A percentile compares a stretch with the other conserved stretches of the same genome.
Evolutionary conservation across 2,329 filamentous ascomycete genomes (phyloP).

Genomic region (Trichoderma sp.): DNA sequence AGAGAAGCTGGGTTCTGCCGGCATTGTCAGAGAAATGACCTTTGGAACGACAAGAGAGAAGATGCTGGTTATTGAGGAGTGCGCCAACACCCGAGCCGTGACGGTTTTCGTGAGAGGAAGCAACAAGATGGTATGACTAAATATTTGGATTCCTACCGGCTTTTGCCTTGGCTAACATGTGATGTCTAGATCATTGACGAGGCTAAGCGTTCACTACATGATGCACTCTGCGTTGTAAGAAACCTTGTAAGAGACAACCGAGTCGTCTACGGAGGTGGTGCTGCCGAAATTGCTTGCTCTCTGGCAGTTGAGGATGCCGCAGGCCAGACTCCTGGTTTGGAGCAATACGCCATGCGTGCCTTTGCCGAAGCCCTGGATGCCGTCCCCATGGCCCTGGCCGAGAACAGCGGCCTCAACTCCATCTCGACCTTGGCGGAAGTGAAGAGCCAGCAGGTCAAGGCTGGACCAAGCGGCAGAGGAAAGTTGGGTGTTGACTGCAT

Average conservation of each 20-base stretch:
- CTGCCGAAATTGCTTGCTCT: constrained; percentile 95
- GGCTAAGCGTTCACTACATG: constrained; percentile 94
- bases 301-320: constrained; percentile 94
- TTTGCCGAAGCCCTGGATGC: constrained; percentile 93
- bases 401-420: constrained; percentile 94
- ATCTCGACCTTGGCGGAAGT: constrained; percentile 93
- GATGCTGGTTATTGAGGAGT: constrained; percentile 99
- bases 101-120: constrained; percentile 95
- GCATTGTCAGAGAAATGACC: constrained; percentile 87
- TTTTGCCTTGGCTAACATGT: constrained; percentile 22
- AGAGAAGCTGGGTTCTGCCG: constrained; percentile 87
- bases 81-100: constrained; percentile 93
- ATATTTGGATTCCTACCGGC: neutral
- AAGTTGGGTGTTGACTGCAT: constrained; percentile 96
- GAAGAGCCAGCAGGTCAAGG: constrained; percentile 95
- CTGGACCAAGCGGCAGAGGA: constrained; percentile 45
- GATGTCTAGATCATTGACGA: constrained; percentile 85
- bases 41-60: constrained; percentile 98
- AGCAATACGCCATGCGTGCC: constrained; percentile 98
- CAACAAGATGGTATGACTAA: constrained; percentile 87
- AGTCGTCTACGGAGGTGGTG: constrained; percentile 94
- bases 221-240: constrained; percentile 94
- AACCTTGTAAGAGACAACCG: constrained; percentile 96
- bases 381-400: constrained; percentile 90
- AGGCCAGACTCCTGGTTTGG: constrained; percentile 90